phyloP scores from a whole-genome alignment of 2,329 filamentous ascomycete species.

The Aspergillus felis region DNA sequence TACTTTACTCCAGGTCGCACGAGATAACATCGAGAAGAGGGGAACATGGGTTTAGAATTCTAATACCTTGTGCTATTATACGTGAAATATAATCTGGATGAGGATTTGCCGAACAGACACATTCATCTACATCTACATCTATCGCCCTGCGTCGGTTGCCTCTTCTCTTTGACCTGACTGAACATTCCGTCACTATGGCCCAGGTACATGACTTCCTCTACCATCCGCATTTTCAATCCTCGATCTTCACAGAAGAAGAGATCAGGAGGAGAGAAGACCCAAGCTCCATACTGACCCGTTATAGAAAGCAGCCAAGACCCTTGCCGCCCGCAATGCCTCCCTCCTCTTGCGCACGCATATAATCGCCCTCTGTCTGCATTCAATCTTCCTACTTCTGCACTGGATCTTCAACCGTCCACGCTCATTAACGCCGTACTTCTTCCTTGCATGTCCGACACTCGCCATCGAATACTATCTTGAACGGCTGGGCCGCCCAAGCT shows the following conservation, averaged over 20 bases:
- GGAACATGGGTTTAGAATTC: neutral
- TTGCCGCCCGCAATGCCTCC: constrained; percentile 73
- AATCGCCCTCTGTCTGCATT: constrained; percentile 68
- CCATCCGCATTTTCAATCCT: neutral
- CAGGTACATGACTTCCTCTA: constrained; percentile 11
- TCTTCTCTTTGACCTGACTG: neutral
- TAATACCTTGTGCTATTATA: neutral
- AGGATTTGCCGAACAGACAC: neutral
- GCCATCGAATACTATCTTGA: constrained; percentile 84
- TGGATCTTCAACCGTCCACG: constrained; percentile 60
- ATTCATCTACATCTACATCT: neutral
- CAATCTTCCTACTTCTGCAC: constrained; percentile 69
- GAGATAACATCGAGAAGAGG: neutral
- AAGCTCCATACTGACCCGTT: constrained; percentile 6
- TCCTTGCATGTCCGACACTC: constrained; percentile 71
- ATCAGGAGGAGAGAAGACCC: neutral
- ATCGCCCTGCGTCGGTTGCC: neutral
- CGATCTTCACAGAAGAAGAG: neutral
- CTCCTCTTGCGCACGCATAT: constrained; percentile 79
- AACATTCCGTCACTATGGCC: constrained; percentile 13
- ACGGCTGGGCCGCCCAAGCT: constrained; percentile 72
- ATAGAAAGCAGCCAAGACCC: constrained; percentile 52
- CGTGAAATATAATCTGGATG: neutral
- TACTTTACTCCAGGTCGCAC: neutral
- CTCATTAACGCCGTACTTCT: constrained; percentile 62